phyloP scores from a whole-genome alignment of 129 eudicot species.

The Tagetes erecta region DNA sequence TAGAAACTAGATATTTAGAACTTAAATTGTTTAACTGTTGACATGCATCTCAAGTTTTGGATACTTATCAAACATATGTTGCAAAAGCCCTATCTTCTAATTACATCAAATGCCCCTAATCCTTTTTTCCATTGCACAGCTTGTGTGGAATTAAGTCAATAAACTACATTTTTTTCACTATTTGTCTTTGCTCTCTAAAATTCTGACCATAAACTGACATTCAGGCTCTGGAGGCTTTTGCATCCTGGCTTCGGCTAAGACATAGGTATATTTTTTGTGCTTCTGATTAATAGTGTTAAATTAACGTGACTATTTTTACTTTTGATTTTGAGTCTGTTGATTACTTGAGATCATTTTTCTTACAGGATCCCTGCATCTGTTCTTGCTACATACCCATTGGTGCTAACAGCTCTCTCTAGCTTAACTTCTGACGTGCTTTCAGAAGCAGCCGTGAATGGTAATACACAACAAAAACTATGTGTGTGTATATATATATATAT shows the following conservation, averaged over 20 bases:
- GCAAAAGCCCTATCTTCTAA: too few relatives aligned
- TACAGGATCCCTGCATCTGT: slow-evolving; percentile 83
- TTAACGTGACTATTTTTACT: background rate
- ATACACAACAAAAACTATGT: background rate
- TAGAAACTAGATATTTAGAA: too few relatives aligned
- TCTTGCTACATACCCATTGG: slow-evolving; percentile 92
- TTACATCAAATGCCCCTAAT: background rate
- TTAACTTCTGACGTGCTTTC: slow-evolving; percentile 74
- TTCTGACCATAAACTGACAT: slow-evolving; percentile 19
- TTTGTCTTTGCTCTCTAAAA: slow-evolving; percentile 8
- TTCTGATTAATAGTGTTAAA: background rate
- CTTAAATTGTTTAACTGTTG: too few relatives aligned
- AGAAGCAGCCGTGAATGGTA: slow-evolving; percentile 96
- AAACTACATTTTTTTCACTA: background rate
- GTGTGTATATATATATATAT: slow-evolving; percentile 17
- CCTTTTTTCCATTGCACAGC: background rate
- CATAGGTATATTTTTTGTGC: slow-evolving; percentile 52
- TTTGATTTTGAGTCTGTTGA: slow-evolving; percentile 21
- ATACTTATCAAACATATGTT: too few relatives aligned
- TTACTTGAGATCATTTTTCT: slow-evolving; percentile 22
- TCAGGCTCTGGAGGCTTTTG: slow-evolving; percentile 98
- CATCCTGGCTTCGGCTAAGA: slow-evolving; percentile 97
- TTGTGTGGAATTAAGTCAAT: background rate
- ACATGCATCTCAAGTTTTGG: too few relatives aligned
- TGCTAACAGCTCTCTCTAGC: slow-evolving; percentile 84